Evolutionary conservation across 2,329 filamentous ascomycete species (phyloP).

Genomic region (Aspergillus bombycis): DNA sequence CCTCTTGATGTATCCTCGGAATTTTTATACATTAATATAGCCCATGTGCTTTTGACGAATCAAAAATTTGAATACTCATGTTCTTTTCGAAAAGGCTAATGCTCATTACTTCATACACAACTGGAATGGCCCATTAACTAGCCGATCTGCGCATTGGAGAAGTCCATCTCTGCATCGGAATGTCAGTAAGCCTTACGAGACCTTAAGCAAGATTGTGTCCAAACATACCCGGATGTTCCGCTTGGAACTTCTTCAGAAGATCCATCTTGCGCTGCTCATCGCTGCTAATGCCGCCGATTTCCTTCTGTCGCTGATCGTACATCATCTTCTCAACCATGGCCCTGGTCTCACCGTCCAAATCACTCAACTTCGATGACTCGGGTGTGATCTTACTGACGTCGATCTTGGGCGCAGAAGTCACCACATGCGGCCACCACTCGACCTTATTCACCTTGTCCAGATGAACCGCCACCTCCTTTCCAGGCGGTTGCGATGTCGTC

Average conservation of each 20-base stretch:
- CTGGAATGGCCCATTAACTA: slow-evolving; percentile 27
- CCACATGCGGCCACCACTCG: slow-evolving; percentile 97
- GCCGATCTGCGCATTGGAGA: slow-evolving; percentile 66
- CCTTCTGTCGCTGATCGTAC: slow-evolving; percentile 98
- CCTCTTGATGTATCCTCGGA: background rate
- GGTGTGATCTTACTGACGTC: slow-evolving; percentile 94
- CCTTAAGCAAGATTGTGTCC: slow-evolving; percentile 2
- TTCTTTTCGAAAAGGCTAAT: background rate
- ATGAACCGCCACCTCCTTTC: slow-evolving; percentile 81
- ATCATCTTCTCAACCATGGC: slow-evolving; percentile 99
- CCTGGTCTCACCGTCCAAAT: slow-evolving; percentile 91
- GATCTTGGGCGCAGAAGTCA: slow-evolving; percentile 84
- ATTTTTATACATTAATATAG: background rate
- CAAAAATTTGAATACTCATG: background rate
- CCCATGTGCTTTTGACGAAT: background rate
- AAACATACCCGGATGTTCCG: slow-evolving; percentile 63
- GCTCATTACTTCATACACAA: slow-evolving; percentile 28
- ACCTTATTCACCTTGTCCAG: slow-evolving; percentile 96
- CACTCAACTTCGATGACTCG: slow-evolving; percentile 86
- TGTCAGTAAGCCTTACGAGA: slow-evolving; percentile 6
- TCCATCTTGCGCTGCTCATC: slow-evolving; percentile 96
- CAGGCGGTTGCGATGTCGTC: slow-evolving; percentile 56
- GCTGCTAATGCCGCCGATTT: slow-evolving; percentile 81
- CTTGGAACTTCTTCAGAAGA: slow-evolving; percentile 89
- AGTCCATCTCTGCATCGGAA: slow-evolving; percentile 63